These are phyloP conservation scores for Vanderwaltozyma verrucispora DNA, from an alignment of 805 yeast species.

Conservation along the genomic window DNA sequence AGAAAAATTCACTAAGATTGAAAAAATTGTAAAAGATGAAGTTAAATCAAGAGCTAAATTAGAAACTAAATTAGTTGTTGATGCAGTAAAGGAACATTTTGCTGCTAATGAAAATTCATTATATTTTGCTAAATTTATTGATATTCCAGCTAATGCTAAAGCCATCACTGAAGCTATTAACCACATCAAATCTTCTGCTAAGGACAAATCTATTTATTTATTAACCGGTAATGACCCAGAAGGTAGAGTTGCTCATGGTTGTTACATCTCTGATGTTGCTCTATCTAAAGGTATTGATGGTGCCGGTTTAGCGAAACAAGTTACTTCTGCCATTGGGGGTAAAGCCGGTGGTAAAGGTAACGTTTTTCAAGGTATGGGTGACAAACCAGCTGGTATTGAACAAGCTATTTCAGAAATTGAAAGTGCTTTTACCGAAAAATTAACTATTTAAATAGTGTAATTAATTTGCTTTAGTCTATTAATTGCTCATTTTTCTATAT, in stretches of 20 bases:
- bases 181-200: constrained; percentile 64
- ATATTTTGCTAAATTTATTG: constrained; percentile 57
- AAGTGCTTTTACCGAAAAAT: constrained; percentile 49
- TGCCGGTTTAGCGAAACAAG: constrained; percentile 62
- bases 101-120: constrained; percentile 38
- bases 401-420: constrained; percentile 67
- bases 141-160: constrained; percentile 76
- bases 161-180: constrained; percentile 90
- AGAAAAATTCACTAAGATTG: constrained; percentile 64
- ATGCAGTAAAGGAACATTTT: constrained; percentile 64
- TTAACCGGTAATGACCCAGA: constrained; percentile 56
- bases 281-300: constrained; percentile 63
- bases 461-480: not conserved
- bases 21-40: constrained; percentile 82
- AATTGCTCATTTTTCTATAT: too few relatives aligned
- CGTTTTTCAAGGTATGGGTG: constrained; percentile 95
- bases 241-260: constrained; percentile 89
- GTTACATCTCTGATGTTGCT: constrained; percentile 69
- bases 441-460: constrained; percentile 15
- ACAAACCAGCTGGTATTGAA: constrained; percentile 55
- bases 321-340: constrained; percentile 76
- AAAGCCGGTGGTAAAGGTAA: constrained; percentile 98
- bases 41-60: constrained; percentile 79
- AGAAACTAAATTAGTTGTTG: constrained; percentile 73
- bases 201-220: constrained; percentile 67